Evolutionary conservation across 768 basidiomycete species (phyloP).

Genomic region (Mycena alexandri): DNA sequence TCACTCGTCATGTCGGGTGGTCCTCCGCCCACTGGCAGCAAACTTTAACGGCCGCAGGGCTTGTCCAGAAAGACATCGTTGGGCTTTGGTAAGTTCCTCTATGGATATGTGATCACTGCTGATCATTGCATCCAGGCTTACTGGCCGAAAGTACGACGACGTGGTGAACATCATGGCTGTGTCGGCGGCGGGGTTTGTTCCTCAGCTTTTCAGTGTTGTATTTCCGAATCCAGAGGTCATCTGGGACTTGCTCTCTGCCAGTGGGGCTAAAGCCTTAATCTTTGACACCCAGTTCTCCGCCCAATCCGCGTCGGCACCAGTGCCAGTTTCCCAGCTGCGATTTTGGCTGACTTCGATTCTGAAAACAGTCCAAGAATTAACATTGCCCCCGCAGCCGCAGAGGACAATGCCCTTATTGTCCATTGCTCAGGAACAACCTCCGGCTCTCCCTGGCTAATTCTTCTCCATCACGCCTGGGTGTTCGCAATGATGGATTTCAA

Average conservation of each 20-base stretch:
- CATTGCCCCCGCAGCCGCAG: background rate
- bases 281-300: background rate
- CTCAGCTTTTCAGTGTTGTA: constrained; percentile 7
- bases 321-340: background rate
- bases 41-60: background rate
- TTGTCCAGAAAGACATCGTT: constrained; percentile 1
- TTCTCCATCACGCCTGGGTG: background rate
- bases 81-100: constrained; percentile 1
- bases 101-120: background rate
- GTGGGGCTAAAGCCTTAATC: constrained; percentile 4
- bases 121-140: background rate
- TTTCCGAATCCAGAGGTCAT: constrained; percentile 7
- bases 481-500: background rate
- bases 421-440: constrained; percentile 10
- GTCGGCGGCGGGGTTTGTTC: constrained; percentile 8
- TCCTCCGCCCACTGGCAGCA: background rate
- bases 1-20: background rate
- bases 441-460: background rate
- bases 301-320: background rate
- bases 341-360: background rate
- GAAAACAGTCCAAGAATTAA: no score
- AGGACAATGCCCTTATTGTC: background rate
- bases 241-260: background rate
- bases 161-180: constrained; percentile 6
- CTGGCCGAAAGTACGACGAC: constrained; percentile 5